Conservation (phyloP, 2,329 filamentous ascomycete genomes). For the Colletotrichum spinosum region DNA sequence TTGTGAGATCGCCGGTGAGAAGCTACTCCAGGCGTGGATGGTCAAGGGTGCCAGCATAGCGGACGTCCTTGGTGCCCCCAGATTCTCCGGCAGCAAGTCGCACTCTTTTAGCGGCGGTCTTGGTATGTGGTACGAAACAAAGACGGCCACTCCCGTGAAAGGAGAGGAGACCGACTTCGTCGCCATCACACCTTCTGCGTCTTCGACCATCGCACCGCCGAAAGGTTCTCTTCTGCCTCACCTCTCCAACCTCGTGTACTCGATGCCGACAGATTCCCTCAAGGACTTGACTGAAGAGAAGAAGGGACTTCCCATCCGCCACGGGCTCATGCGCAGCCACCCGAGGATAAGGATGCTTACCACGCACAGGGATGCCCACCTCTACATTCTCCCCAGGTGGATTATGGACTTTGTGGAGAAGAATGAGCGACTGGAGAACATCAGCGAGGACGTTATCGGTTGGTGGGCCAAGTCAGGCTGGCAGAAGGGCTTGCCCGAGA, state of each 20-base stretch:
- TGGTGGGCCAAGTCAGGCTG: conserved; percentile 97
- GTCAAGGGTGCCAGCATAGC: conserved; percentile 79
- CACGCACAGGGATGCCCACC: conserved; percentile 89
- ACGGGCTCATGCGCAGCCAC: conserved; percentile 80
- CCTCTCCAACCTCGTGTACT: conserved; percentile 84
- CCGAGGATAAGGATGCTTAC: conserved; percentile 83
- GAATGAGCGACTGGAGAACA: conserved; percentile 86
- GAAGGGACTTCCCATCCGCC: conserved; percentile 78
- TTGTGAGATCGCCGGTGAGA: conserved; percentile 87
- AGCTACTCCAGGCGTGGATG: conserved; percentile 92
- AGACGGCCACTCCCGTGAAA: conserved; percentile 80
- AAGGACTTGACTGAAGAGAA: conserved; percentile 85
- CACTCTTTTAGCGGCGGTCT: conserved; percentile 77
- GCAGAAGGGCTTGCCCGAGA: conserved; percentile 84
- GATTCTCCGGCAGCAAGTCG: conserved; percentile 51
- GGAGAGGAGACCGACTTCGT: conserved; percentile 95
- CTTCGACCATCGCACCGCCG: conserved; percentile 55
- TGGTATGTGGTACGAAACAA: conserved; percentile 92
- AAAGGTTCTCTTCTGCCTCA: conserved; percentile 74
- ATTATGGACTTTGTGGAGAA: conserved; percentile 83
- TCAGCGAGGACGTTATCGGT: conserved; percentile 91
- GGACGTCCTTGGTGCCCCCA: conserved; percentile 65
- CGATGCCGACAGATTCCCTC: conserved; percentile 88
- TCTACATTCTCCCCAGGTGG: conserved; percentile 96
- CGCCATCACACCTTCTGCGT: conserved; percentile 76